Evolutionary conservation across 2,329 filamentous ascomycete genomes (phyloP).

Genomic region (Colletotrichum sp.): DNA sequence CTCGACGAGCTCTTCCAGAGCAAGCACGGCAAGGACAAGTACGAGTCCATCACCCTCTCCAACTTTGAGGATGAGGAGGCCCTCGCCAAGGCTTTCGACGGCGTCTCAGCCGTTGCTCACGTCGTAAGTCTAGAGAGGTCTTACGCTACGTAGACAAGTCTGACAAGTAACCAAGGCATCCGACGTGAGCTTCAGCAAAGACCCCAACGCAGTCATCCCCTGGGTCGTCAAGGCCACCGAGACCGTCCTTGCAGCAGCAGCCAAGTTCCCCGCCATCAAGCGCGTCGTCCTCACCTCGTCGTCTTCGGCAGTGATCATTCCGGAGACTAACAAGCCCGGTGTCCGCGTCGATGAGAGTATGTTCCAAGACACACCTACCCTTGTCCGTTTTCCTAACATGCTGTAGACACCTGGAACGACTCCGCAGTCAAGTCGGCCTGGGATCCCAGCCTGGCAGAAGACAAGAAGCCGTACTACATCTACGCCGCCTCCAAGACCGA

Average conservation of each 20-base stretch:
- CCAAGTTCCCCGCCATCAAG: conserved; percentile 36
- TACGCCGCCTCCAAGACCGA: conserved; percentile 45
- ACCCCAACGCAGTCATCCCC: conserved; percentile 45
- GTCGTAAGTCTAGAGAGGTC: conserved; percentile 21
- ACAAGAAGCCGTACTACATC: conserved; percentile 25
- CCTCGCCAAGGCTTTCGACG: conserved; percentile 31
- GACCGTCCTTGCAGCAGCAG: conserved; percentile 36
- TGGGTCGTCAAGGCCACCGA: conserved; percentile 30
- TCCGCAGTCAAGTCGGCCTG: conserved; percentile 36
- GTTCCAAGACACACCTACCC: neutral
- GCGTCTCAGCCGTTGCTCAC: conserved; percentile 11
- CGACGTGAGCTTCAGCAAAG: conserved; percentile 33
- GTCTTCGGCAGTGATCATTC: conserved; percentile 25
- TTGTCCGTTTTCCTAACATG: neutral
- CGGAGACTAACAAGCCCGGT: conserved; percentile 18
- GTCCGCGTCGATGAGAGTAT: conserved; percentile 23
- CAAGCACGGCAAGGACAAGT: conserved; percentile 35
- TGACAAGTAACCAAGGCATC: conserved; percentile 36
- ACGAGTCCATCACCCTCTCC: conserved; percentile 36
- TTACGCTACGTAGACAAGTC: neutral
- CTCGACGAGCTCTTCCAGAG: conserved; percentile 31
- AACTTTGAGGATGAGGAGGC: conserved; percentile 33
- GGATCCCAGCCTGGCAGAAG: conserved; percentile 37
- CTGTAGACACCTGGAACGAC: conserved; percentile 38
- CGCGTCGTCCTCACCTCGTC: conserved; percentile 46